These are phyloP conservation scores for Kodamaea neixiangensis DNA, from an alignment of 805 yeast genomes.

Conservation along the genomic window DNA sequence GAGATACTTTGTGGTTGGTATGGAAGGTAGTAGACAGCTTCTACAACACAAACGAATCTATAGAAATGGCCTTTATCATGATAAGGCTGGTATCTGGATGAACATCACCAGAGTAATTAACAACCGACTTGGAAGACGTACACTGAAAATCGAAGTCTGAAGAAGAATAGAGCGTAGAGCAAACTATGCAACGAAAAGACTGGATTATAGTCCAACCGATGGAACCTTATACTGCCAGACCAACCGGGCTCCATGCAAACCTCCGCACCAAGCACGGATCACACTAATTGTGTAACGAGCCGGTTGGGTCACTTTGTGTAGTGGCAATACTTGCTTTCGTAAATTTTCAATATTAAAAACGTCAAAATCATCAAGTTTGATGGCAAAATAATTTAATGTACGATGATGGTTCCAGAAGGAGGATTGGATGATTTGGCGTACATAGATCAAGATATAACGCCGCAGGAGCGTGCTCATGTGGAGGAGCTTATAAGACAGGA, in stretches of 20 bases:
- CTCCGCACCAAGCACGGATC: background rate
- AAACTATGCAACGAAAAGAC: background rate
- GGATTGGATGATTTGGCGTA: slow-evolving; percentile 7
- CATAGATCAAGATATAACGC: slow-evolving; percentile 2
- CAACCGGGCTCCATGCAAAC: background rate
- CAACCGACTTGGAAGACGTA: too few species aligned
- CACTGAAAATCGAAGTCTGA: too few species aligned
- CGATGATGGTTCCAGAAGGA: slow-evolving; percentile 1
- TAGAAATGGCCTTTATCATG: too few species aligned
- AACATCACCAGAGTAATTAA: too few species aligned
- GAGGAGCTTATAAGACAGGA: slow-evolving; percentile 36
- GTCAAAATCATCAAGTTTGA: background rate
- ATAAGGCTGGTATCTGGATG: too few species aligned
- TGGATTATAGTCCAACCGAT: background rate
- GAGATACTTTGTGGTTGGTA: too few species aligned
- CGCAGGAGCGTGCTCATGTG: slow-evolving; percentile 35
- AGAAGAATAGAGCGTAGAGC: too few species aligned
- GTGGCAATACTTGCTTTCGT: background rate
- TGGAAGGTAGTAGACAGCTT: too few species aligned
- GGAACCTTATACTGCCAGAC: background rate
- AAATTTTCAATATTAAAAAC: background rate
- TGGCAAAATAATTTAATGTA: background rate
- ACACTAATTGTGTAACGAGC: background rate
- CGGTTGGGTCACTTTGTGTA: background rate
- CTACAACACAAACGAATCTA: too few species aligned